These are phyloP conservation scores for Barnettozyma botsteinii DNA, from an alignment of 805 yeast genomes.

Conservation along the genomic window DNA sequence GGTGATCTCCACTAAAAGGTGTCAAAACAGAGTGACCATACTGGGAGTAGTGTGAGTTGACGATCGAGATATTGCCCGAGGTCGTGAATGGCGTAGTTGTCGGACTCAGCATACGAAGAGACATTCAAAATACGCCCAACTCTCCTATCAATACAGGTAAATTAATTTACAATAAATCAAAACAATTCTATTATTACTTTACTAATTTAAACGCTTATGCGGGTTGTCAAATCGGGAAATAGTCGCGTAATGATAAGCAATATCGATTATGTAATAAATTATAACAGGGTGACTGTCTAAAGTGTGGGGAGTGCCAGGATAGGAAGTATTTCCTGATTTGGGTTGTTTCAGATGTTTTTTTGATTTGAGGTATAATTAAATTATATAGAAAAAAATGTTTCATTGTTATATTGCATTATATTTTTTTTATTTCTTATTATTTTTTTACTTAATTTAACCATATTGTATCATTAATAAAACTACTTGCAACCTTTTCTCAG, in stretches of 20 bases:
- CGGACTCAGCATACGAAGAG: neutral
- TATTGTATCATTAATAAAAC: no score
- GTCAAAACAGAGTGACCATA: slow-evolving; percentile 32
- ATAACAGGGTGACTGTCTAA: neutral
- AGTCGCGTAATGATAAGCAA: no score
- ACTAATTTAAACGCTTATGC: neutral
- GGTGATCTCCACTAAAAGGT: neutral
- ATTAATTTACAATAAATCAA: no score
- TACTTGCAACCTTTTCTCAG: no score
- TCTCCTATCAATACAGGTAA: no score
- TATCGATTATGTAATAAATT: no score
- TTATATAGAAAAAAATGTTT: no score
- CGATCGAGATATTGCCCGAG: slow-evolving; percentile 26
- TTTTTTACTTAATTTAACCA: no score
- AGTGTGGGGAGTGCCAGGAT: neutral
- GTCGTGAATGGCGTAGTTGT: slow-evolving; percentile 7
- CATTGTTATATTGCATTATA: no score
- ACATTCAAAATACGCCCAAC: no score
- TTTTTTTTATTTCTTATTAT: no score
- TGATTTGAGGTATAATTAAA: neutral
- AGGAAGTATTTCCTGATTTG: neutral
- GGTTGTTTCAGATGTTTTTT: neutral
- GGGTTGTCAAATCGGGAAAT: neutral
- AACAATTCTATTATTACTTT: no score
- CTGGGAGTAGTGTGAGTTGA: slow-evolving; percentile 31